Evolutionary conservation across 2,329 filamentous ascomycete genomes (phyloP), one percentile per base, ranked within the genome.

Genomic region (Hypoxylon sp.): DNA sequence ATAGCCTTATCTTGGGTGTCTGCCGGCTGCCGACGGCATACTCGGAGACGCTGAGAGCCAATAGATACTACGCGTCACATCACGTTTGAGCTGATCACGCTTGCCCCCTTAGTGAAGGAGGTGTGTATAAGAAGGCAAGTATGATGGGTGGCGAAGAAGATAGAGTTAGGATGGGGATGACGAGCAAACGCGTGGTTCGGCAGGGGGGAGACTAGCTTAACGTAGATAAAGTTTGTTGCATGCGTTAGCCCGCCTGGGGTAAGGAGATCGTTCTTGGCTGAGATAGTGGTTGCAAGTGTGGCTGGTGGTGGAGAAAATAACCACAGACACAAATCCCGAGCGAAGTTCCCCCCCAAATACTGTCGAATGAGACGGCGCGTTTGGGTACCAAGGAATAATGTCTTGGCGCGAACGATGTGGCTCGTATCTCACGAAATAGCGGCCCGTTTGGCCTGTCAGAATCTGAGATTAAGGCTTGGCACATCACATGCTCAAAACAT

Each of bases 391-490:
- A 45, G 41, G 21, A 57, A 47, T 30, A 23, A 46, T 27, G 46
- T 52, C 64, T 69, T 70, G 62, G 67, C 60, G 50, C 34, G 57
- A 70, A 70, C 67, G 16, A 61, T 71, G 69, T 71, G 69, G 69
- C 63, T 70, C 69, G 67, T 71, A 71, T 71, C 61, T 37, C 50
- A 62, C 54, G 21, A 41, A 55, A 46, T 63, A 32, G 57, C 61
- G 53, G 45, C 27, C 57, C 41, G 57, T 61, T 65, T 45, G 61
- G 54, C 57, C 59, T 67, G 63, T 67, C 55, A 63, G 56, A 58
- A 69, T 69, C 64, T 70, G 30, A 65, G 63, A 65, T 63, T 39
- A 27, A 37, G 58, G 16, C 68, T 70, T 70, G 68, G 68, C 68
- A 65, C 37, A 63, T 70, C 68, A 70, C 68, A 70, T 70, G 68